These are phyloP conservation scores for Eryngium alpinum DNA, from an alignment of 140 eudicot species.

Conservation along the genomic window DNA sequence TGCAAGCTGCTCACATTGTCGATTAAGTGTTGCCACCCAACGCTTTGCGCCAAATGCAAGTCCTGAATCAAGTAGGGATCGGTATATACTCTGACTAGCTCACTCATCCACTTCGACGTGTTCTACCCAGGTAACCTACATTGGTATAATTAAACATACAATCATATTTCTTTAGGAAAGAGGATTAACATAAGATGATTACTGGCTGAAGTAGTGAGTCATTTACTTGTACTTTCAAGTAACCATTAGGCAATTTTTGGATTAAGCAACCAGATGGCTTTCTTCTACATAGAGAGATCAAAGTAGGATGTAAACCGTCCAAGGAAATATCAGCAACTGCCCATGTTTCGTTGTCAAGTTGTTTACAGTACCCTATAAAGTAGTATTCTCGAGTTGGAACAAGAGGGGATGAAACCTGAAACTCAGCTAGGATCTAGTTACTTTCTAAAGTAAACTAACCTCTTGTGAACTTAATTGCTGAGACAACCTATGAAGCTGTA, in stretches of 20 bases:
- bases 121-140: conserved; percentile 49
- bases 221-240: not conserved
- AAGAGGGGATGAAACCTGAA: not conserved
- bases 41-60: conserved; percentile 50
- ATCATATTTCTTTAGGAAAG: too few species aligned
- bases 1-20: conserved; percentile 35
- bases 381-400: not conserved
- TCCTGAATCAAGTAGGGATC: conserved; percentile 34
- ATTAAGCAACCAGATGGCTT: not conserved
- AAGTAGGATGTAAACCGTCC: not conserved
- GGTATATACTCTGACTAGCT: conserved; percentile 35
- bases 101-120: conserved; percentile 47
- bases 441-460: too few species aligned
- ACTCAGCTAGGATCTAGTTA: not conserved
- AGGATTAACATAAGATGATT: too few species aligned
- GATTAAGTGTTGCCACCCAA: conserved; percentile 31
- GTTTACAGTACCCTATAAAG: not conserved
- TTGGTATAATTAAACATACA: not conserved
- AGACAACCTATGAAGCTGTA: too few species aligned
- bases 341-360: not conserved
- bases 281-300: not conserved
- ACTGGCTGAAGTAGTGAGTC: too few species aligned
- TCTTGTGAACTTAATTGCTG: too few species aligned
- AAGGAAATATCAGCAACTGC: not conserved
- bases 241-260: not conserved